Percentiles rank a stretch among this genome's conserved stretches.
phyloP scores from a whole-genome alignment of 352 stramenopile genomes.

The Phytophthora constricta region DNA sequence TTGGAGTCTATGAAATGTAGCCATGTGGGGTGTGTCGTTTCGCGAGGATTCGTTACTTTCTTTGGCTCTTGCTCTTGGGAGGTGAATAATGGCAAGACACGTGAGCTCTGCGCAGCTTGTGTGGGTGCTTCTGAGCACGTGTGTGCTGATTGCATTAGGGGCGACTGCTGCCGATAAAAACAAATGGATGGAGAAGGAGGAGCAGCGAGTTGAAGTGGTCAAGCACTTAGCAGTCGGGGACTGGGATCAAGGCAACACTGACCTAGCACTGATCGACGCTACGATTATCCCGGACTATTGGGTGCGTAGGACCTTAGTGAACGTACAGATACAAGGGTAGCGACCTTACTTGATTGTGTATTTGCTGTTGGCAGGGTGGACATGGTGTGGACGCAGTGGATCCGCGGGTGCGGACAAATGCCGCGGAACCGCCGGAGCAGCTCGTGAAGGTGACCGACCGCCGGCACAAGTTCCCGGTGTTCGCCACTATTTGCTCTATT shows the following conservation, averaged over 20 bases:
- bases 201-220: slow-evolving; percentile 13
- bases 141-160: neutral
- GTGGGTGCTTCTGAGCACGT: neutral
- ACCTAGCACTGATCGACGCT: slow-evolving; percentile 41
- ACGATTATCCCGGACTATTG: slow-evolving; percentile 62
- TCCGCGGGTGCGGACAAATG: slow-evolving; percentile 53
- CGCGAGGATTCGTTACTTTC: neutral
- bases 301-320: slow-evolving; percentile 22
- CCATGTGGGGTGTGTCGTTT: slow-evolving; percentile 1
- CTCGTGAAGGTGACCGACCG: slow-evolving; percentile 81
- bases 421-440: slow-evolving; percentile 62
- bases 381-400: slow-evolving; percentile 14
- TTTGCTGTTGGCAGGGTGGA: slow-evolving; percentile 1
- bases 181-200: neutral
- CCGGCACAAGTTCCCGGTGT: slow-evolving; percentile 69
- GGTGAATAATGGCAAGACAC: too few species aligned
- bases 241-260: slow-evolving; percentile 10
- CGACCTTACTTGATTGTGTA: neutral
- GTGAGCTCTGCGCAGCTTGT: neutral
- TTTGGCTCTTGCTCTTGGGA: neutral
- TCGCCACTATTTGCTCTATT: slow-evolving; percentile 76
- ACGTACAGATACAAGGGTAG: neutral
- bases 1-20: neutral
- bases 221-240: slow-evolving; percentile 3
- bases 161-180: neutral